These are phyloP conservation scores for Salix dunnii DNA, from an alignment of 345 rosid species.

Conservation along the genomic window DNA sequence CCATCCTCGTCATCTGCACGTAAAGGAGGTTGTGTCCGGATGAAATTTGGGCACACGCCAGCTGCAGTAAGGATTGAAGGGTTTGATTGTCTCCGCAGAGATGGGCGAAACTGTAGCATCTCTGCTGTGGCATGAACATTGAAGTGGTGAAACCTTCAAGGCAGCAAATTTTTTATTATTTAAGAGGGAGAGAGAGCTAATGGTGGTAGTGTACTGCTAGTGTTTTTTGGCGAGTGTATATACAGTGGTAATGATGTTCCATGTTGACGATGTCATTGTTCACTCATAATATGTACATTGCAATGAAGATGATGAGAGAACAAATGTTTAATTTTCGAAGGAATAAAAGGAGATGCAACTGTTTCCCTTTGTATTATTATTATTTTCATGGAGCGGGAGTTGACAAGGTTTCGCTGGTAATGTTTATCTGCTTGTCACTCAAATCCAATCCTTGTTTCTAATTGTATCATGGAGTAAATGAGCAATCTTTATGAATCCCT, in stretches of 20 bases:
- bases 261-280: neutral
- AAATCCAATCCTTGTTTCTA: constrained; percentile 10
- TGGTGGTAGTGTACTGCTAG: constrained; percentile 8
- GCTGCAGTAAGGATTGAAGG: constrained; percentile 81
- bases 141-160: neutral
- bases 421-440: neutral
- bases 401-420: neutral
- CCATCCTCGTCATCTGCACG: constrained; percentile 28
- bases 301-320: constrained; percentile 19
- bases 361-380: neutral
- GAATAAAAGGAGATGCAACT: constrained; percentile 15
- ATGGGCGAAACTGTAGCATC: constrained; percentile 59
- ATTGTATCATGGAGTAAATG: constrained; percentile 20
- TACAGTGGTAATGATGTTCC: constrained; percentile 4
- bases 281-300: constrained; percentile 20
- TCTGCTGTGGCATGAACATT: constrained; percentile 57
- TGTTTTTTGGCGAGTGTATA: constrained; percentile 16
- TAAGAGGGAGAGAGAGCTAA: constrained; percentile 7
- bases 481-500: neutral
- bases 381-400: constrained; percentile 11
- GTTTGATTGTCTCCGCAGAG: constrained; percentile 61
- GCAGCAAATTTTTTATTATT: constrained; percentile 21
- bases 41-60: constrained; percentile 53
- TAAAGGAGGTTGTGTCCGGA: constrained; percentile 48
- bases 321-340: constrained; percentile 21